Evolutionary conservation across 225 moss, liverwort and hornwort genomes (phyloP).

Genomic region (Antitrichia curtipendula): DNA sequence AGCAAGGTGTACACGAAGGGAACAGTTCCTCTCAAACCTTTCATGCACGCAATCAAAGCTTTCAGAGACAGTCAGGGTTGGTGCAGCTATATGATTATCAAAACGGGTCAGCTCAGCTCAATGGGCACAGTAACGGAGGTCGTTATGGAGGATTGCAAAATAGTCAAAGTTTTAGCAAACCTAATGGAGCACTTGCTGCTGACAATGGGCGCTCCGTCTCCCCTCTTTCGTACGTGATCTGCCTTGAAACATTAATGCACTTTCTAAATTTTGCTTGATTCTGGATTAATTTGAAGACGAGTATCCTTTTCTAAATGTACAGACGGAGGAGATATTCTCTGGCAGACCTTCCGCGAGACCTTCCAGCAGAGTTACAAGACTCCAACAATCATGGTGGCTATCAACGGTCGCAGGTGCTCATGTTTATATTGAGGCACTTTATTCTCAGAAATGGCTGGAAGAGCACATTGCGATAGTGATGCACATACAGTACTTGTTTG

Average conservation of each 20-base stretch:
- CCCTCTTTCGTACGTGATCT: constrained; percentile 25
- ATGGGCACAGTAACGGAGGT: constrained; percentile 22
- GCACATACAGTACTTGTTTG: not conserved
- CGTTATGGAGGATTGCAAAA: constrained; percentile 11
- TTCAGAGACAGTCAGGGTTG: constrained; percentile 38
- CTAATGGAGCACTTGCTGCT: constrained; percentile 14
- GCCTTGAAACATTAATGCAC: not conserved
- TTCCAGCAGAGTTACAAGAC: constrained; percentile 40
- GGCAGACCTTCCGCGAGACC: constrained; percentile 26
- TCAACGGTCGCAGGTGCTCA: constrained; percentile 35
- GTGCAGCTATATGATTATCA: constrained; percentile 9
- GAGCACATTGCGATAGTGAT: not conserved
- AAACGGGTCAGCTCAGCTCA: constrained; percentile 18
- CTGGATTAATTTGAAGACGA: not conserved
- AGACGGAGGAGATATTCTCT: constrained; percentile 31
- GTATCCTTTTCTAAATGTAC: not conserved
- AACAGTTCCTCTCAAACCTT: constrained; percentile 29
- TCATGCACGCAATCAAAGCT: constrained; percentile 28
- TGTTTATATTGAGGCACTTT: not conserved
- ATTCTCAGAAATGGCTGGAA: not conserved
- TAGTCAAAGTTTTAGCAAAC: constrained; percentile 1
- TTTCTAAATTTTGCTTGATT: not conserved
- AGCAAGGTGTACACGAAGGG: constrained; percentile 22
- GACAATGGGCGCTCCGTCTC: constrained; percentile 34
- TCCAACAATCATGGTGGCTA: constrained; percentile 44